A percentile compares a stretch with the other conserved stretches of the same genome.
Evolutionary conservation across 2,329 filamentous ascomycete genomes (phyloP).

Genomic region (Colletotrichum phormii): DNA sequence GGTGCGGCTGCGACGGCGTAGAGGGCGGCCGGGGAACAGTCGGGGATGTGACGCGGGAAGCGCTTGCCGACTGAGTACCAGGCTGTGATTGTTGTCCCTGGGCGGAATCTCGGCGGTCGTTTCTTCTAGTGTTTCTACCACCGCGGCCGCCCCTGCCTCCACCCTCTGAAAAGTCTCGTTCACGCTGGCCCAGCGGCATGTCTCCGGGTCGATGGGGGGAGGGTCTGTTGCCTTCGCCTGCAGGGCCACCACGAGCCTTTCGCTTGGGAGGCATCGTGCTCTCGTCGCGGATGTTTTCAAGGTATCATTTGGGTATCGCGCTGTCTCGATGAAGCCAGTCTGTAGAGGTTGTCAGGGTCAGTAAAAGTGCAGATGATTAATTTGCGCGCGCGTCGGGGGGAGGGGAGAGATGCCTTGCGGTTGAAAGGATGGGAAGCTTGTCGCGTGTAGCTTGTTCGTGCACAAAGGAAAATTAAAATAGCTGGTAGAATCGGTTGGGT

Average conservation of each 20-base stretch:
- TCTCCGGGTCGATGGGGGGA: conserved; percentile 73
- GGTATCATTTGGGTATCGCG: conserved; percentile 29
- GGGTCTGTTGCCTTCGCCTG: conserved; percentile 63
- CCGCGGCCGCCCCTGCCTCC: conserved; percentile 58
- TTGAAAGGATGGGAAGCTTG: conserved; percentile 20
- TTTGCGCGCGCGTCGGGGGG: not conserved
- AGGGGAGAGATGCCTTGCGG: conserved; percentile 15
- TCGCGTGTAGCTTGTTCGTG: conserved; percentile 30
- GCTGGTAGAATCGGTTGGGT: conserved; percentile 5
- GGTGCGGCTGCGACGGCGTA: conserved; percentile 38
- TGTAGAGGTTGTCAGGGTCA: conserved; percentile 9
- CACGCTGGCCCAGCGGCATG: conserved; percentile 67
- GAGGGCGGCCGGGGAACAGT: conserved; percentile 25
- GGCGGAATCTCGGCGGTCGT: conserved; percentile 65
- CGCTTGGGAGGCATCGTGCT: conserved; percentile 68
- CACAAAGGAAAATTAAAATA: conserved; percentile 17
- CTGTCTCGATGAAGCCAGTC: not conserved
- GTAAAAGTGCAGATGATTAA: not conserved
- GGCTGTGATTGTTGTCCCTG: conserved; percentile 42
- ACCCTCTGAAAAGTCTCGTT: conserved; percentile 61
- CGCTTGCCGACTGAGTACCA: conserved; percentile 23
- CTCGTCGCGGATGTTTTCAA: conserved; percentile 38
- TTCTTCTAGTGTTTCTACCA: conserved; percentile 58
- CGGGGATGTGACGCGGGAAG: conserved; percentile 28
- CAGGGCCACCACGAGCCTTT: conserved; percentile 66